phyloP scores from a whole-genome alignment of 805 yeast species.

The Henningerozyma blattae region DNA sequence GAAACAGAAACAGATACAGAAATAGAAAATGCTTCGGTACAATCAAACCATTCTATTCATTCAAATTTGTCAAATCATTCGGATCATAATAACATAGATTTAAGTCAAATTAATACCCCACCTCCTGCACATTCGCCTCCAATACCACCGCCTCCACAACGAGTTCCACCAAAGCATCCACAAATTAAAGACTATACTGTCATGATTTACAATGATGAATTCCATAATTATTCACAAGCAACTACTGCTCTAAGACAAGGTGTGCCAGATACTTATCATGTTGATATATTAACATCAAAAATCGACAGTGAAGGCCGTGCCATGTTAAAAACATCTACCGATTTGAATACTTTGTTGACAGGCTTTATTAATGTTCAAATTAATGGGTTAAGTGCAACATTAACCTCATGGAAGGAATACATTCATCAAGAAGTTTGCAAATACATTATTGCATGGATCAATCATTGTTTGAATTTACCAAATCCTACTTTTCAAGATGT shows the following conservation, averaged over 20 bases:
- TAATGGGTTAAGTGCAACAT: constrained; percentile 44
- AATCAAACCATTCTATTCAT: no score
- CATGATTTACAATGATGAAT: constrained; percentile 71
- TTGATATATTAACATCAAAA: constrained; percentile 26
- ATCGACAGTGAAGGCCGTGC: constrained; percentile 43
- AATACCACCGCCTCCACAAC: no score
- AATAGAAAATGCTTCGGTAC: background rate
- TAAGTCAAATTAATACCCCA: no score
- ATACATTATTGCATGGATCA: constrained; percentile 40
- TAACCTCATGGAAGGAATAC: constrained; percentile 39
- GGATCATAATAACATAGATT: no score
- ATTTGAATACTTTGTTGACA: constrained; percentile 17
- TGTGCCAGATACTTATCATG: constrained; percentile 24
- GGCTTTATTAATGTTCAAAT: constrained; percentile 30
- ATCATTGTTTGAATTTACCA: constrained; percentile 28
- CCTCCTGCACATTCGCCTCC: no score
- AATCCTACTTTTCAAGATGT: constrained; percentile 27
- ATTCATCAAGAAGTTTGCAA: constrained; percentile 36
- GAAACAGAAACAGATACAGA: background rate
- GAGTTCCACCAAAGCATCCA: background rate
- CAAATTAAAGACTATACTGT: constrained; percentile 31
- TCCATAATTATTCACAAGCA: constrained; percentile 50
- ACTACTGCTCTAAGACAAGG: constrained; percentile 33
- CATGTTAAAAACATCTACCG: constrained; percentile 28
- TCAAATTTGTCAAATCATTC: no score